These are phyloP conservation scores for Curvularia spicifera DNA, from an alignment of 2,329 filamentous ascomycete species.

Conservation along the genomic window DNA sequence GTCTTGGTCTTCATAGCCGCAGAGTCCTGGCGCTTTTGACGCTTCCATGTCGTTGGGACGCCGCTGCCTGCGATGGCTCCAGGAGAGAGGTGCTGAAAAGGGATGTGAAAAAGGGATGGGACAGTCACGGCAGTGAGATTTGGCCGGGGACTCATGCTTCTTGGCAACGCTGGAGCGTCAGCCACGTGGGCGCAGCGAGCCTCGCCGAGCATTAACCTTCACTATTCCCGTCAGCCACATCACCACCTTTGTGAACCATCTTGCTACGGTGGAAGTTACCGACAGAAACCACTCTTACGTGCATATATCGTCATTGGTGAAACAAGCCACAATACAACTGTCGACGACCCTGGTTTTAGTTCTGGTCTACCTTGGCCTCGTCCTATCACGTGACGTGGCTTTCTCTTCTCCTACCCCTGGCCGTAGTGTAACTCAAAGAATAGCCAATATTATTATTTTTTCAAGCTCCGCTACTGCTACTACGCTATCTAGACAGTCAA, in stretches of 20 bases:
- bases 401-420: not conserved
- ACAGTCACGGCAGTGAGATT: not conserved
- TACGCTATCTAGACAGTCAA: no score
- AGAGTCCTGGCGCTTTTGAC: not conserved
- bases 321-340: not conserved
- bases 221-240: not conserved
- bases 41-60: no score
- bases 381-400: not conserved
- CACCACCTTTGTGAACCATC: not conserved
- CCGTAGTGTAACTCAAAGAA: not conserved
- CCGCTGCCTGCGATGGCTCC: not conserved
- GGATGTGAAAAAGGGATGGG: not conserved
- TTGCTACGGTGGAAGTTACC: not conserved
- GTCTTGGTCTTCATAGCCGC: not conserved
- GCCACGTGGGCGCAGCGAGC: slow-evolving; percentile 1
- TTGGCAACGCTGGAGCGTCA: slow-evolving; percentile 1
- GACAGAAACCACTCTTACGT: not conserved
- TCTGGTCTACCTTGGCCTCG: not conserved
- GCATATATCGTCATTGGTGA: not conserved
- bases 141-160: not conserved
- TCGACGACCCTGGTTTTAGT: not conserved
- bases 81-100: not conserved
- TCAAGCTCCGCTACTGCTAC: not conserved
- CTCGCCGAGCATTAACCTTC: not conserved
- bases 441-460: not conserved